A percentile compares a stretch with the other conserved stretches of the same genome.
Conservation (phyloP, 1,284 basidiomycete genomes). For the Cerioporus squamosus region DNA sequence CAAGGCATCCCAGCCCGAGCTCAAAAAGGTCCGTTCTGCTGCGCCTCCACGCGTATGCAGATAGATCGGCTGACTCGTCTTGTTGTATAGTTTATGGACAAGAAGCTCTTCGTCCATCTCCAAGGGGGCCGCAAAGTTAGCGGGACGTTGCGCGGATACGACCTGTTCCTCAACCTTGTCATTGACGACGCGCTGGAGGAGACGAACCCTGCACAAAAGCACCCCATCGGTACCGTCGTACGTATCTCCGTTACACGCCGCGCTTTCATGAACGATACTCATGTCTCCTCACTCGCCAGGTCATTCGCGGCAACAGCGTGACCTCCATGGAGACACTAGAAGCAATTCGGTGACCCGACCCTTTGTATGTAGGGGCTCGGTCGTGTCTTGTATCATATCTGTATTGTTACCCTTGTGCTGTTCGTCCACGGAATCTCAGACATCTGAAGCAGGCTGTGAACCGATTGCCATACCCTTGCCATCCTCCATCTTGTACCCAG, state of each 20-base stretch:
- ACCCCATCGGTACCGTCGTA: slow-evolving; percentile 89
- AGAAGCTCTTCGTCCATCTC: slow-evolving; percentile 92
- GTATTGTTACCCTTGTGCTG: slow-evolving; percentile 21
- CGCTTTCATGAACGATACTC: not conserved
- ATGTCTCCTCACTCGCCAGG: slow-evolving; percentile 50
- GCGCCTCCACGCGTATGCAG: not conserved
- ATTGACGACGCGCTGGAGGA: slow-evolving; percentile 97
- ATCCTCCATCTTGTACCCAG: no score
- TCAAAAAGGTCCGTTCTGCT: slow-evolving; percentile 77
- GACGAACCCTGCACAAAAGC: slow-evolving; percentile 86
- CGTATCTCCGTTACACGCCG: slow-evolving; percentile 37
- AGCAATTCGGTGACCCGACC: slow-evolving; percentile 49
- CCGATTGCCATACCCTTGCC: not conserved
- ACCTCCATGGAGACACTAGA: slow-evolving; percentile 90
- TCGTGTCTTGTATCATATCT: slow-evolving; percentile 24
- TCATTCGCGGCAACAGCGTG: slow-evolving; percentile 93
- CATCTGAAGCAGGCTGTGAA: not conserved
- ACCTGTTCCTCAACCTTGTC: slow-evolving; percentile 98
- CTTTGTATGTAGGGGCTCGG: slow-evolving; percentile 23
- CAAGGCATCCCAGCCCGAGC: slow-evolving; percentile 89
- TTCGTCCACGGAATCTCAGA: not conserved
- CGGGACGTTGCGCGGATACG: slow-evolving; percentile 95
- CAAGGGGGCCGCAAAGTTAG: slow-evolving; percentile 97
- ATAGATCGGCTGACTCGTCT: not conserved
- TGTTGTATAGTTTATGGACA: slow-evolving; percentile 91